A percentile compares a stretch with the other conserved stretches of the same genome.
Conservation (phyloP, 1,284 basidiomycete species). For the Puccinia coronata region DNA sequence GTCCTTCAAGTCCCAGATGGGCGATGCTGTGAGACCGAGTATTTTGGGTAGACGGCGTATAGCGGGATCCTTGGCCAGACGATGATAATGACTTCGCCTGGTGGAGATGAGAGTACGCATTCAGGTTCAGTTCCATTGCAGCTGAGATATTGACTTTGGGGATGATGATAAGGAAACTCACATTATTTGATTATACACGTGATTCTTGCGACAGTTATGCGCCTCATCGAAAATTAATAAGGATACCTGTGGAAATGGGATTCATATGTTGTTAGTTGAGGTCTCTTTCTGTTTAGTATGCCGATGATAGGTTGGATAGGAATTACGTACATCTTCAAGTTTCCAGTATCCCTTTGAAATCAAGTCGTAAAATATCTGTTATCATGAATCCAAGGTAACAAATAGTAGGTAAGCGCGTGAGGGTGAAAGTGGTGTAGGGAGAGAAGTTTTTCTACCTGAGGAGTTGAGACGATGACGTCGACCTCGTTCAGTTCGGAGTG, state of each 20-base stretch:
- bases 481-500: conserved; percentile 65
- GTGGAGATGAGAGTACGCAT: conserved; percentile 62
- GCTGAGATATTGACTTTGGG: too few species aligned
- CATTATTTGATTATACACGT: conserved; percentile 78
- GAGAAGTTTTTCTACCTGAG: conserved; percentile 59
- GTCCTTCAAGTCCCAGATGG: conserved; percentile 73
- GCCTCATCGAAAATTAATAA: conserved; percentile 80
- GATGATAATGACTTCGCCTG: conserved; percentile 58
- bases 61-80: conserved; percentile 55
- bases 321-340: conserved; percentile 64
- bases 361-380: conserved; percentile 72
- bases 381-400: too few species aligned
- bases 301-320: not conserved
- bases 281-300: not conserved
- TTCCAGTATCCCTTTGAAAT: conserved; percentile 76
- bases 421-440: not conserved
- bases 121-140: not conserved
- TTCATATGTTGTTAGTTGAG: not conserved
- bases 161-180: conserved; percentile 65
- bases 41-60: conserved; percentile 65
- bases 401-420: not conserved
- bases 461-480: conserved; percentile 80
- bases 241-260: conserved; percentile 71
- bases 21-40: conserved; percentile 86
- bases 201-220: conserved; percentile 75